A percentile compares a stretch with the other conserved stretches of the same genome.
Conservation (phyloP, 306 rosid genomes). For the Fragaria vesca region DNA sequence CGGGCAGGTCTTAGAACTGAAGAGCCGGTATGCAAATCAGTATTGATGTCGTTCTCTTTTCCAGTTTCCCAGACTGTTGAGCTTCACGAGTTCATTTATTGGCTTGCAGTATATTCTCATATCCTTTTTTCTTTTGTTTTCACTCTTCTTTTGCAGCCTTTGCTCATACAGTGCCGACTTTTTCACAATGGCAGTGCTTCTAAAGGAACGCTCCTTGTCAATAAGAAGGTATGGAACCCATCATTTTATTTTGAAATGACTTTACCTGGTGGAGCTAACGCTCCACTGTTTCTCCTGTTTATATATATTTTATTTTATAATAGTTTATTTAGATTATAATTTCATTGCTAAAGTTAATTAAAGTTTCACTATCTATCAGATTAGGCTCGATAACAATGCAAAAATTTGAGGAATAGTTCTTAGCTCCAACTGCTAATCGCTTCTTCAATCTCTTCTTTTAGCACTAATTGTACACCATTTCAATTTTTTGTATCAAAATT, state of each 20-base stretch:
- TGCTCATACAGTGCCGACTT: constrained; percentile 74
- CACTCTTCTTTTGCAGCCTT: constrained; percentile 42
- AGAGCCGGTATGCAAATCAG: constrained; percentile 45
- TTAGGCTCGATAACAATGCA: background rate
- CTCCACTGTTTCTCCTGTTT: background rate
- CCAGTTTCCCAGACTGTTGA: constrained; percentile 13
- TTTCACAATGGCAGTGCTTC: constrained; percentile 62
- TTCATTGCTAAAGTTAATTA: background rate
- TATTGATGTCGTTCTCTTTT: constrained; percentile 23
- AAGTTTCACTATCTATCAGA: background rate
- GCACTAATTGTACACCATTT: background rate
- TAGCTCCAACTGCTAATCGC: background rate
- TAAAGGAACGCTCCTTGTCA: constrained; percentile 70
- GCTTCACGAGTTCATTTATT: background rate
- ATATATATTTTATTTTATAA: background rate
- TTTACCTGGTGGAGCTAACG: background rate
- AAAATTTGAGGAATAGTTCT: background rate
- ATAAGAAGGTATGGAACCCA: constrained; percentile 45
- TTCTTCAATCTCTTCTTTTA: background rate
- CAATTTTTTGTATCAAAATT: background rate
- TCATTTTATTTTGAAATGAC: background rate
- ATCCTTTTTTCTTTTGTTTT: constrained; percentile 19
- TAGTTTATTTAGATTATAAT: background rate
- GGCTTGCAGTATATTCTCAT: background rate
- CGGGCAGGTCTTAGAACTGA: constrained; percentile 18